Evolutionary conservation across 2,329 filamentous ascomycete species (phyloP).

Genomic region (Dothideomycetes sp.): DNA sequence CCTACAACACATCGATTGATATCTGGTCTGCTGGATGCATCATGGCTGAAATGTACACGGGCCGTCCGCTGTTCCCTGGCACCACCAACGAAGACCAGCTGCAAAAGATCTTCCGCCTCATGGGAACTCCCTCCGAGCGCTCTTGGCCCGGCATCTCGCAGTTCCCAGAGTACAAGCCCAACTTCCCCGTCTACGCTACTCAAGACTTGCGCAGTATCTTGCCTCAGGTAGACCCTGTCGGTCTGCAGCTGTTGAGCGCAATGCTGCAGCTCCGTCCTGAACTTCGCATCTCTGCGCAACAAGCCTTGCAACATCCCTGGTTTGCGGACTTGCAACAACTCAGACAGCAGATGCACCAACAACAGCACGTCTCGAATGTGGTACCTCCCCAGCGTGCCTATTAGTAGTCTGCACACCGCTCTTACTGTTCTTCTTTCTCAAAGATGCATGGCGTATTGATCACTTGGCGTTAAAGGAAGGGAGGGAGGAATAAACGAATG

Average conservation of each 20-base stretch:
- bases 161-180: slow-evolving; percentile 95
- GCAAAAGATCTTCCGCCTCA: slow-evolving; percentile 92
- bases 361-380: slow-evolving; percentile 15
- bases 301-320: slow-evolving; percentile 86
- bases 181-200: slow-evolving; percentile 87
- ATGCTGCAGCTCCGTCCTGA: slow-evolving; percentile 93
- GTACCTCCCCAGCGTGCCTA: slow-evolving; percentile 15
- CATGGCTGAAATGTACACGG: slow-evolving; percentile 99
- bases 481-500: too few species aligned
- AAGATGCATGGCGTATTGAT: not conserved
- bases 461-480: slow-evolving; percentile 1
- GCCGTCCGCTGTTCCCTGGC: slow-evolving; percentile 87
- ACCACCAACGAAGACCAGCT: slow-evolving; percentile 98
- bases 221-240: slow-evolving; percentile 78
- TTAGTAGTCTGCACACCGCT: slow-evolving; percentile 13
- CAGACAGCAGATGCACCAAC: slow-evolving; percentile 15
- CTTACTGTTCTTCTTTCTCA: not conserved
- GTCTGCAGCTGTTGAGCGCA: slow-evolving; percentile 75
- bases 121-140: slow-evolving; percentile 93
- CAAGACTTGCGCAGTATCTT: slow-evolving; percentile 82
- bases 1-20: slow-evolving; percentile 99
- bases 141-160: slow-evolving; percentile 93
- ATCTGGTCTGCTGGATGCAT: slow-evolving; percentile 99
- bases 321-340: slow-evolving; percentile 63
- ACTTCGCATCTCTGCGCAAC: slow-evolving; percentile 76